Percentiles rank a stretch among this genome's conserved stretches.
Conservation (phyloP, 129 eudicot species). For the Lactuca saligna region DNA sequence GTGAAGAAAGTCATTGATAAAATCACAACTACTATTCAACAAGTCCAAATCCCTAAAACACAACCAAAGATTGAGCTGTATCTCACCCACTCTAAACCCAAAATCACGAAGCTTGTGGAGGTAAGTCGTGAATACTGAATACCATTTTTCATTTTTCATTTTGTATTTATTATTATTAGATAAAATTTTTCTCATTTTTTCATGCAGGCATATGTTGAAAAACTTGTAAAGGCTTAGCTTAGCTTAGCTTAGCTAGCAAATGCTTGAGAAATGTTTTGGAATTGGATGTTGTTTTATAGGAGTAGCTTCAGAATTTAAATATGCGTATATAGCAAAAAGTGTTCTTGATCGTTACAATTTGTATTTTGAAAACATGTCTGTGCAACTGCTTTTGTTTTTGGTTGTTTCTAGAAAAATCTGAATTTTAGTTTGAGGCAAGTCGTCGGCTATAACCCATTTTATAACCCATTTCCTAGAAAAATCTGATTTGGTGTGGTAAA, state of each 20-base stretch:
- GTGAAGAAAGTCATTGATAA: constrained; percentile 86
- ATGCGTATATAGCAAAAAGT: constrained; percentile 3
- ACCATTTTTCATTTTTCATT: background rate
- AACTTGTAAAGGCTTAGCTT: constrained; percentile 19
- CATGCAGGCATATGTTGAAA: constrained; percentile 35
- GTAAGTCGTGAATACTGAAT: constrained; percentile 33
- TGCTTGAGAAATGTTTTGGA: background rate
- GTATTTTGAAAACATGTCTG: background rate
- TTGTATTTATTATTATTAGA: background rate
- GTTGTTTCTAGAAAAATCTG: background rate
- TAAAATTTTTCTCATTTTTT: background rate
- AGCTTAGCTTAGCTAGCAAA: constrained; percentile 9
- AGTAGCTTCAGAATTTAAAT: constrained; percentile 17
- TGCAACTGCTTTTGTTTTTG: background rate
- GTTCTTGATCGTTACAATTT: background rate
- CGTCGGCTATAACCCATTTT: too few relatives aligned
- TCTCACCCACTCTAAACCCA: constrained; percentile 51
- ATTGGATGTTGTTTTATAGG: constrained; percentile 10
- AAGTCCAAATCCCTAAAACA: constrained; percentile 62
- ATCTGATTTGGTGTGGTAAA: too few relatives aligned
- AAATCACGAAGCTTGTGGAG: constrained; percentile 73
- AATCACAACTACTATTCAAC: constrained; percentile 58
- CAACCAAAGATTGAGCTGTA: constrained; percentile 63
- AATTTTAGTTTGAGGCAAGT: too few relatives aligned
- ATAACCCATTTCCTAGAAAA: too few relatives aligned